A percentile compares a stretch with the other conserved stretches of the same genome.
phyloP scores from a whole-genome alignment of 176 grass and related monocot genomes.

The Thinopyrum elongatum region DNA sequence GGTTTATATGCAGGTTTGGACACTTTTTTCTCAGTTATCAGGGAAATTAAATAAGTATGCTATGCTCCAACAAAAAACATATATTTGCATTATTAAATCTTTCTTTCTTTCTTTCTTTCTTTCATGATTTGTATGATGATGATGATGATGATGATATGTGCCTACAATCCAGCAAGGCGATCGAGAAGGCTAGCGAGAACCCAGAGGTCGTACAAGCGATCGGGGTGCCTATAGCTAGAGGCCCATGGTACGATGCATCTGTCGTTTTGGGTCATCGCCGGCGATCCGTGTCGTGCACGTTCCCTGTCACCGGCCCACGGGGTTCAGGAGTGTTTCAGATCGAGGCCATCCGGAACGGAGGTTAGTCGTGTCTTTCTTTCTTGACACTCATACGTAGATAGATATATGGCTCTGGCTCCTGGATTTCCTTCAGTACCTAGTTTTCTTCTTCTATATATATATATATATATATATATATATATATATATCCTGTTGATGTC shows the following conservation, averaged over 20 bases:
- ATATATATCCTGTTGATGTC: too few relatives aligned
- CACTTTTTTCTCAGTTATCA: not conserved
- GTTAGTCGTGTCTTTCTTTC: slow-evolving; percentile 8
- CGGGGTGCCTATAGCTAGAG: slow-evolving; percentile 73
- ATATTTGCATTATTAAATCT: too few relatives aligned
- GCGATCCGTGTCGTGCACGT: slow-evolving; percentile 75
- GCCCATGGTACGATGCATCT: slow-evolving; percentile 87
- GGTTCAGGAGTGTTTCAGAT: slow-evolving; percentile 72
- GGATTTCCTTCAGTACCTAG: too few relatives aligned
- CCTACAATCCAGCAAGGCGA: slow-evolving; percentile 65
- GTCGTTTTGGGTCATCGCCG: slow-evolving; percentile 60
- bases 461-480: too few relatives aligned
- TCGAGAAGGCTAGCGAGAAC: slow-evolving; percentile 61
- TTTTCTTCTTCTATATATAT: too few relatives aligned
- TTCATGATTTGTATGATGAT: not conserved
- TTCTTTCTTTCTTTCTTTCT: not conserved
- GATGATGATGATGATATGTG: not conserved
- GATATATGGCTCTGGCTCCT: too few relatives aligned
- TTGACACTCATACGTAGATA: too few relatives aligned
- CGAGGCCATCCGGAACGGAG: slow-evolving; percentile 67
- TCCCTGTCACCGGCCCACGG: slow-evolving; percentile 84
- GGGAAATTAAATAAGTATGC: too few relatives aligned
- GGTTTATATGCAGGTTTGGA: not conserved
- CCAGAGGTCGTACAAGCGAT: slow-evolving; percentile 58
- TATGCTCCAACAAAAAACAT: too few relatives aligned